Base-by-base conservation (phyloP, 805 yeast genomes). In the Lachancea quebecensis region DNA sequence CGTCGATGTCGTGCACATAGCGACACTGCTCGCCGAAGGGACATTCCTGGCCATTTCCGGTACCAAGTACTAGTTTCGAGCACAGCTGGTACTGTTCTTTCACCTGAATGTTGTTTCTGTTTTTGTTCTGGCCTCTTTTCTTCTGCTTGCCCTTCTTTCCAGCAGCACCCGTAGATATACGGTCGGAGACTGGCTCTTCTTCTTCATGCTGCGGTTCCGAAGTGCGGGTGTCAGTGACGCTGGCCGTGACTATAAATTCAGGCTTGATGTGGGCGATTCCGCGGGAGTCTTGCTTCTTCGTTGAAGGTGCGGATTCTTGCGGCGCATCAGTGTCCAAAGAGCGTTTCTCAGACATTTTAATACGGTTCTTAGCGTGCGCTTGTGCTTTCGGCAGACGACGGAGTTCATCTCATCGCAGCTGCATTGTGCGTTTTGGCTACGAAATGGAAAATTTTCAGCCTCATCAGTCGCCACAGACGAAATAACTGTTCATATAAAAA, bases 91-190 rank as follows among this genome's bases (percentile, higher is more conserved):
- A 63, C 7, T 68, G 73, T 48, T 84, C 95, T 42, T 74, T 79
- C 2, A 67, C 70, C 60, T 87, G 95, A 47, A 73, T 77, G 52
- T 86, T 72, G 51, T 85, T 90, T 56, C 97, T 73, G 48, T 78
- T 78, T 62, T 88, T 87, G 65, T 88, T 88, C 67, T 88, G 96
- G 0, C 96, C 96, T 48, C 87, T 70, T 41, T 70, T 69, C 58
- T 76, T 81, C 54, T 73, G 70, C 33, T 68, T 67, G 47, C 67
- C 62, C 44, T 69, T 70, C 39, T 63, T 59, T 29, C 70, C 61
- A 46, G 67, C 75, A 36, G 74, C 76, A 44, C 69, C 75, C 29
- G 62, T 67, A 31, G 64, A 65, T 14, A 54, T 60, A 46, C 72
- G 60, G 25, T 67, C 73, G 17, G 63, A 58, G 2, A 72, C 67